Percentiles rank a stretch among this genome's conserved stretches.
Conservation (phyloP, 2,329 filamentous ascomycete genomes). For the Aspergillus vadensis region DNA sequence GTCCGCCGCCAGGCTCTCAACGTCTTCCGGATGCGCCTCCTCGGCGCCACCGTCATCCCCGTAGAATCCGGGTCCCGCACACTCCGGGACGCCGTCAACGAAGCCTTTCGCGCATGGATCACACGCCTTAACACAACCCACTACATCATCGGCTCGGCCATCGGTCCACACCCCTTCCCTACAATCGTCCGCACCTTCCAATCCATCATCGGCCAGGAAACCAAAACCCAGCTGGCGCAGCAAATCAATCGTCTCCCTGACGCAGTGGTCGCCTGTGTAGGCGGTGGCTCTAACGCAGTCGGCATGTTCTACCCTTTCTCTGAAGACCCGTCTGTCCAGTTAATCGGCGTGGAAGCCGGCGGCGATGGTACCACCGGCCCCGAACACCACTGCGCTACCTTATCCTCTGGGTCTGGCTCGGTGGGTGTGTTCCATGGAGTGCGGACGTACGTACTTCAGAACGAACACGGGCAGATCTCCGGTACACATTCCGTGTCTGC, state of each 20-base stretch:
- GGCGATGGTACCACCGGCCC: constrained; percentile 64
- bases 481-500: constrained; percentile 94
- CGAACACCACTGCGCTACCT: constrained; percentile 73
- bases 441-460: constrained; percentile 87
- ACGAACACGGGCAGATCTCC: constrained; percentile 82
- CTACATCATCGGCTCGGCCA: constrained; percentile 94
- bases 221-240: constrained; percentile 80
- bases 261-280: constrained; percentile 93
- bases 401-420: constrained; percentile 75
- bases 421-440: constrained; percentile 96
- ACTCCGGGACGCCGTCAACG: constrained; percentile 83
- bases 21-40: constrained; percentile 92
- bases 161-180: constrained; percentile 94
- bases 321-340: constrained; percentile 75
- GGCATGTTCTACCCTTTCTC: constrained; percentile 98
- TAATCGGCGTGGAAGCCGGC: constrained; percentile 89
- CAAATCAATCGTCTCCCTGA: constrained; percentile 84
- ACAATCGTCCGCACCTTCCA: constrained; percentile 98
- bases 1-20: constrained; percentile 90
- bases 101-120: constrained; percentile 88
- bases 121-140: constrained; percentile 86
- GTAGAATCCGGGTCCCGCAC: constrained; percentile 82
- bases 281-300: constrained; percentile 86
- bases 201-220: constrained; percentile 89
- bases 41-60: constrained; percentile 85